Conservation (phyloP, 148 eudicot genomes). For the Rhododendron simsii region DNA sequence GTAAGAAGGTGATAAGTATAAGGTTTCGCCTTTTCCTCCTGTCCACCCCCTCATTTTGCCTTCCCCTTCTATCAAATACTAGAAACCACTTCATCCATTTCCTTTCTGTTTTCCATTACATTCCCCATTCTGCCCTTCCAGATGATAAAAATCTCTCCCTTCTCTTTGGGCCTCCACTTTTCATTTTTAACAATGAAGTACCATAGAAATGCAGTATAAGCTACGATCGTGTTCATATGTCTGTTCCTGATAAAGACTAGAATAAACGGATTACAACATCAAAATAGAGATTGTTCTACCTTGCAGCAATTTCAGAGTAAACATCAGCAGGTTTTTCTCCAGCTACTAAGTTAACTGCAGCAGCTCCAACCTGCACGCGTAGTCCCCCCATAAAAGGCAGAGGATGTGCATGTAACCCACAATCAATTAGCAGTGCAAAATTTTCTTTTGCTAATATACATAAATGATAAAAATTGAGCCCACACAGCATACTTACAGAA, state of each 20-base stretch:
- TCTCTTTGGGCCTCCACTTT: background rate
- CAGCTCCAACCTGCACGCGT: constrained; percentile 68
- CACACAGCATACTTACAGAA: constrained; percentile 41
- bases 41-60: background rate
- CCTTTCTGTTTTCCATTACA: background rate
- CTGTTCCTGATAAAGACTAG: background rate
- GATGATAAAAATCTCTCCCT: background rate
- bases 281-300: constrained; percentile 32
- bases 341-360: constrained; percentile 86
- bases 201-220: background rate
- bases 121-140: background rate
- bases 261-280: background rate
- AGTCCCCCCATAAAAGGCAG: background rate
- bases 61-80: background rate
- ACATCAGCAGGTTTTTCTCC: constrained; percentile 85
- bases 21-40: background rate
- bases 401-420: background rate
- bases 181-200: background rate
- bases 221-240: background rate
- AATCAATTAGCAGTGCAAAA: constrained; percentile 4
- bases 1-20: background rate
- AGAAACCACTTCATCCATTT: constrained; percentile 1
- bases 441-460: background rate
- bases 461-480: background rate
- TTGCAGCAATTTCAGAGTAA: constrained; percentile 81